A percentile compares a stretch with the other conserved stretches of the same genome.
phyloP scores from a whole-genome alignment of 495 filamentous ascomycete genomes.

The Terfezia boudieri region DNA sequence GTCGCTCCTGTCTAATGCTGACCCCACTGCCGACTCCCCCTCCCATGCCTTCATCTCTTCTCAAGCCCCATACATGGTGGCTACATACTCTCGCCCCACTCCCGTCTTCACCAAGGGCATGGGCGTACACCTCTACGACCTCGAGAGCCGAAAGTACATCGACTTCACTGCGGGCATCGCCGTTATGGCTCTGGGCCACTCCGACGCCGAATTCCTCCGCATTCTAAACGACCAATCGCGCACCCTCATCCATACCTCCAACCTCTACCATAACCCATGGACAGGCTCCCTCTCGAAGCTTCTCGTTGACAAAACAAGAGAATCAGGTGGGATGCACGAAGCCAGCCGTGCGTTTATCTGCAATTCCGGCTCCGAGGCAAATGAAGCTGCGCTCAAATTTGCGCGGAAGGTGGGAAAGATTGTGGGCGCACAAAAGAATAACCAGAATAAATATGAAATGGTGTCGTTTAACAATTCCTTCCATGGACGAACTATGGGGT shows the following conservation, averaged over 20 bases:
- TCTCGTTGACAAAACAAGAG: slow-evolving; percentile 55
- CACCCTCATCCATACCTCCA: slow-evolving; percentile 70
- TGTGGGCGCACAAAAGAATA: slow-evolving; percentile 29
- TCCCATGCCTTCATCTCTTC: slow-evolving; percentile 51
- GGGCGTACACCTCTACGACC: slow-evolving; percentile 72
- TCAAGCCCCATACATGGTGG: slow-evolving; percentile 69
- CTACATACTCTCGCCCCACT: slow-evolving; percentile 79
- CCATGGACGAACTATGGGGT: slow-evolving; percentile 91
- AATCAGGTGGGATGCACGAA: slow-evolving; percentile 56
- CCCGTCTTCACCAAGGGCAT: slow-evolving; percentile 72
- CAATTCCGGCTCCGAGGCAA: slow-evolving; percentile 87
- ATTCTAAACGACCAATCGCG: slow-evolving; percentile 53
- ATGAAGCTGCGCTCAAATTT: slow-evolving; percentile 96
- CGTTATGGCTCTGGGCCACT: slow-evolving; percentile 79
- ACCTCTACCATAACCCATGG: slow-evolving; percentile 92
- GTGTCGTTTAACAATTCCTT: slow-evolving; percentile 80
- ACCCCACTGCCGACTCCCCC: slow-evolving; percentile 54
- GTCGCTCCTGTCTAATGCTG: slow-evolving; percentile 20
- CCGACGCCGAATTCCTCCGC: slow-evolving; percentile 44
- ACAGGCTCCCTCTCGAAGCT: slow-evolving; percentile 64
- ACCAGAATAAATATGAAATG: slow-evolving; percentile 55
- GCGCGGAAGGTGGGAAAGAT: slow-evolving; percentile 70
- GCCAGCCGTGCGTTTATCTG: slow-evolving; percentile 73
- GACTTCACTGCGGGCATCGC: slow-evolving; percentile 94
- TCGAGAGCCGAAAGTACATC: slow-evolving; percentile 70